phyloP scores from a whole-genome alignment of 106 monocot species.

The Acorus calamus region DNA sequence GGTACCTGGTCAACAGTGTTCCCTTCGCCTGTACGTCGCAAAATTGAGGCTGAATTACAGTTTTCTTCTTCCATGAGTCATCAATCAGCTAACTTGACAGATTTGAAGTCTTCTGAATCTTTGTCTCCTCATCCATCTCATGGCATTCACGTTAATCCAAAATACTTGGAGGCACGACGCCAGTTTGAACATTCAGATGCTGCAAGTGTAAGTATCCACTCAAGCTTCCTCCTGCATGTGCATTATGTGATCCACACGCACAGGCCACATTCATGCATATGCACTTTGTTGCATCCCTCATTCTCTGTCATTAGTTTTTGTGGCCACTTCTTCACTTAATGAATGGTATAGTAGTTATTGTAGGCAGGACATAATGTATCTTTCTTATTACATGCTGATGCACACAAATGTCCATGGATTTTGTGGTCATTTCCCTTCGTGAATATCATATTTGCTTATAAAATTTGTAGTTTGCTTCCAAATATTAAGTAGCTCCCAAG shows the following conservation, averaged over 20 bases:
- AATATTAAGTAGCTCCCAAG: no score
- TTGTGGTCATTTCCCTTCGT: no score
- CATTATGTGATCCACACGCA: background rate
- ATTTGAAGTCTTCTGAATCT: slow-evolving; percentile 40
- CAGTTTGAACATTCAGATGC: slow-evolving; percentile 35
- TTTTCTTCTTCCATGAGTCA: slow-evolving; percentile 34
- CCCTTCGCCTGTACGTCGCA: slow-evolving; percentile 35
- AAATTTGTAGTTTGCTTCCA: no score
- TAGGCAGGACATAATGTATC: no score
- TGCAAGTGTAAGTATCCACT: slow-evolving; percentile 37
- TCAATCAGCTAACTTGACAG: slow-evolving; percentile 13
- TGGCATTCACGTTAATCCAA: slow-evolving; percentile 92
- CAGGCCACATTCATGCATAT: no score
- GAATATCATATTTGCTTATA: no score
- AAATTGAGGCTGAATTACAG: slow-evolving; percentile 64
- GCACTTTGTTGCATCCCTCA: no score
- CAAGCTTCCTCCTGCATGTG: background rate
- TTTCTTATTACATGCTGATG: no score
- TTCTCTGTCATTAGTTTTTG: no score
- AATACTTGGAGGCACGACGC: slow-evolving; percentile 70
- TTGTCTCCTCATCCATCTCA: slow-evolving; percentile 54
- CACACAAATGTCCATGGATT: no score
- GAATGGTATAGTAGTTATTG: no score
- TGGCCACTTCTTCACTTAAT: no score
- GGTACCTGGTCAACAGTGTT: slow-evolving; percentile 89